Conservation (phyloP, 306 rosid genomes). For the Cucumis cinereus region DNA sequence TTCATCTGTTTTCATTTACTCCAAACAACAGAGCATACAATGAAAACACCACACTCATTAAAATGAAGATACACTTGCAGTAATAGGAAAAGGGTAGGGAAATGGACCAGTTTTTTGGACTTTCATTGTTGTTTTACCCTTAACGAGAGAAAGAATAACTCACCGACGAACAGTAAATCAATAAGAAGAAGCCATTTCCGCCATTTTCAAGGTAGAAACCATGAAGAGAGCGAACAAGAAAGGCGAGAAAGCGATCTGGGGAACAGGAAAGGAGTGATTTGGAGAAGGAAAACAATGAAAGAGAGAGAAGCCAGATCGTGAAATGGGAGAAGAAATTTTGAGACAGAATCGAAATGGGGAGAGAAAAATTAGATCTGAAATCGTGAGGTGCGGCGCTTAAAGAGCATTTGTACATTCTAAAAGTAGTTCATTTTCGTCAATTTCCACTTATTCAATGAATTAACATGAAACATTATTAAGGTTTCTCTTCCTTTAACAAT, state of each 20-base stretch:
- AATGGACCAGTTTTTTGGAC: not conserved
- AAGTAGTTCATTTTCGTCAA: not conserved
- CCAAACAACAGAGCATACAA: not conserved
- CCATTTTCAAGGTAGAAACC: not conserved
- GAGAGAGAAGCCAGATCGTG: not conserved
- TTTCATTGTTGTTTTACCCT: not conserved
- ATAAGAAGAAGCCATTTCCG: not conserved
- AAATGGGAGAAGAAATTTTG: not conserved
- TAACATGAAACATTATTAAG: not conserved
- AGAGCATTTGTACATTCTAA: not conserved
- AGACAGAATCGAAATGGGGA: not conserved
- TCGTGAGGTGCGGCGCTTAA: not conserved
- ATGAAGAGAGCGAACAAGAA: not conserved
- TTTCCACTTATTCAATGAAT: not conserved
- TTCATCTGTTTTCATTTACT: not conserved
- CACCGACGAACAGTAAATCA: not conserved
- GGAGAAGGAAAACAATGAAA: not conserved
- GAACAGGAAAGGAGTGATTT: not conserved
- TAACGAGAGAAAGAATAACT: not conserved
- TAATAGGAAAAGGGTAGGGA: not conserved
- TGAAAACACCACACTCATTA: not conserved
- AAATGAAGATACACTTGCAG: not conserved
- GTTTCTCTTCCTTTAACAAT: not conserved
- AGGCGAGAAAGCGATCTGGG: not conserved
- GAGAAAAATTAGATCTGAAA: conserved; percentile 5